These are phyloP conservation scores for Diaporthe citriasiana DNA, from an alignment of 2,329 filamentous ascomycete species.

Conservation along the genomic window DNA sequence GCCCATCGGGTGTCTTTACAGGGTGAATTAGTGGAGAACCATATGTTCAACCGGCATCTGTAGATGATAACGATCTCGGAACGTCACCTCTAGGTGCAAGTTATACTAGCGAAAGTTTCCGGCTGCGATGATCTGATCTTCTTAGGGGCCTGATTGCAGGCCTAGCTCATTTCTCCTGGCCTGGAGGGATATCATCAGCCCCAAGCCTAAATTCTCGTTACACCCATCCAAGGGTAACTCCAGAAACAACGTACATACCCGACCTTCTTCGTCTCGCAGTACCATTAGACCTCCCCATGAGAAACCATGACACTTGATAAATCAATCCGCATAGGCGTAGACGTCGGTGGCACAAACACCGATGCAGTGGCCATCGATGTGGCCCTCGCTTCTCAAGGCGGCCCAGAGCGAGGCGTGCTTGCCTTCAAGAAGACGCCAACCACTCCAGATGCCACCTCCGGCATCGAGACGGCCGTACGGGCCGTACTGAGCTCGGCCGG, in stretches of 20 bases:
- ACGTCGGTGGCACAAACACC: slow-evolving; percentile 43
- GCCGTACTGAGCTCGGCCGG: slow-evolving; percentile 35
- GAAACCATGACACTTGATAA: slow-evolving; percentile 22
- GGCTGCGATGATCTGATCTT: neutral
- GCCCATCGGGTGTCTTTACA: neutral
- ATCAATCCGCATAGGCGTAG: slow-evolving; percentile 37
- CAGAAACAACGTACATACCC: neutral
- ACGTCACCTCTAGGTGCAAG: neutral
- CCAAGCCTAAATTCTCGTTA: slow-evolving; percentile 2
- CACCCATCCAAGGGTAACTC: neutral
- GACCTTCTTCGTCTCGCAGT: neutral
- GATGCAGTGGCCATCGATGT: slow-evolving; percentile 49
- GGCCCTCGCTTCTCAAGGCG: slow-evolving; percentile 43
- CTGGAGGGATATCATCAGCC: neutral
- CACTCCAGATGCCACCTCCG: slow-evolving; percentile 43
- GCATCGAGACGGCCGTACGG: slow-evolving; percentile 43
- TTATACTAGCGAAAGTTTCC: slow-evolving; percentile 10
- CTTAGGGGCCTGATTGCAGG: neutral
- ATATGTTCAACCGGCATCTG: slow-evolving; percentile 16
- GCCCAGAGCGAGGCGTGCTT: slow-evolving; percentile 51
- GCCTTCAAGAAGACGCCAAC: slow-evolving; percentile 44
- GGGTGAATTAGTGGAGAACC: slow-evolving; percentile 14
- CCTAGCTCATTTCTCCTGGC: neutral
- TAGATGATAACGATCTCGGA: slow-evolving; percentile 19
- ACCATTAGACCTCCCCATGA: neutral